These are phyloP conservation scores for Fragilaria radians DNA, from an alignment of 108 stramenopile species.

Conservation along the genomic window DNA sequence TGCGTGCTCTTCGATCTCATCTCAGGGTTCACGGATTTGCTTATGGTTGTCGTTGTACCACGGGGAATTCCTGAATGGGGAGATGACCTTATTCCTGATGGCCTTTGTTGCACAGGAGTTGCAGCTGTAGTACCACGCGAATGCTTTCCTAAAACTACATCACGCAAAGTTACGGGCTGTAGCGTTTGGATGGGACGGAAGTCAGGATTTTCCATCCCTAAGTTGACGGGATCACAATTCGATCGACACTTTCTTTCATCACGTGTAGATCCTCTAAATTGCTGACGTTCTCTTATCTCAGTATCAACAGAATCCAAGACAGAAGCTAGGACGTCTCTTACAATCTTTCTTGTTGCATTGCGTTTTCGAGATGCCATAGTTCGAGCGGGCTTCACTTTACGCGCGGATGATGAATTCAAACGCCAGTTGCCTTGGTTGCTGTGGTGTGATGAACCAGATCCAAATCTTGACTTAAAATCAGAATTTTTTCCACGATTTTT, in stretches of 20 bases:
- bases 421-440: slow-evolving; percentile 9
- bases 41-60: background rate
- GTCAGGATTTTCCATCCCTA: background rate
- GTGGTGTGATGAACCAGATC: slow-evolving; percentile 9
- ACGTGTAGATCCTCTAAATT: background rate
- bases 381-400: slow-evolving; percentile 28
- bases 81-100: background rate
- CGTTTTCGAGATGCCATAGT: slow-evolving; percentile 16
- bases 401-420: slow-evolving; percentile 11
- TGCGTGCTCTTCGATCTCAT: slow-evolving; percentile 3
- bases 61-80: background rate
- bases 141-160: slow-evolving; percentile 19
- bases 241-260: slow-evolving; percentile 5
- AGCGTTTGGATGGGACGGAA: background rate
- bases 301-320: slow-evolving; percentile 56
- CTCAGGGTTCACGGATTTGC: slow-evolving; percentile 1
- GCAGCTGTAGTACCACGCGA: background rate
- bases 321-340: slow-evolving; percentile 47
- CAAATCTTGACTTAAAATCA: slow-evolving; percentile 9
- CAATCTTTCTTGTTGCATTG: slow-evolving; percentile 29
- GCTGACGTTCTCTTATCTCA: slow-evolving; percentile 26
- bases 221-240: background rate
- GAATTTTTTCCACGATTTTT: slow-evolving; percentile 29
- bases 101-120: background rate
- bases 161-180: slow-evolving; percentile 9